These are phyloP conservation scores for Solanum etuberosum DNA, from an alignment of 257 asterid species.

Conservation along the genomic window DNA sequence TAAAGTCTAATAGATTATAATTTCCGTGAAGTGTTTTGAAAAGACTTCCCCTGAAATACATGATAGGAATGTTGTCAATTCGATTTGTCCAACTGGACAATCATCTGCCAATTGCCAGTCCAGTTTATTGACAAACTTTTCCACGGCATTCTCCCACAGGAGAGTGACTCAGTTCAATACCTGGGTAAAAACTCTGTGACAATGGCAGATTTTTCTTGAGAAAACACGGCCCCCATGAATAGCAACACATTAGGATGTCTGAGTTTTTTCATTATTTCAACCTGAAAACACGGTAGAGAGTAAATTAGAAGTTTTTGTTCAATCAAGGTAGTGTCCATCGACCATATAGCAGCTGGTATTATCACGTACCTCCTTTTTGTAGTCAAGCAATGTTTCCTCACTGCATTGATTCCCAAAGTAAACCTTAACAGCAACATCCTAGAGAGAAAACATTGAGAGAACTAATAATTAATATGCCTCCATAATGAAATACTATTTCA, in stretches of 20 bases:
- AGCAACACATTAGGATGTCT: constrained; percentile 75
- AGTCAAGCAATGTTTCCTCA: constrained; percentile 35
- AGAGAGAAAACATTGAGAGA: background rate
- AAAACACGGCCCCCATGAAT: constrained; percentile 66
- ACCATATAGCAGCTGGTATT: background rate
- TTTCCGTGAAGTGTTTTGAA: constrained; percentile 50
- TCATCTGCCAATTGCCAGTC: background rate
- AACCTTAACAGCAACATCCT: constrained; percentile 85
- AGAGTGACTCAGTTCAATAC: constrained; percentile 12
- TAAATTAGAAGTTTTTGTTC: background rate
- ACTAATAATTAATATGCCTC: background rate
- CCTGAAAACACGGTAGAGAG: constrained; percentile 17
- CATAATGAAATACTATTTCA: background rate
- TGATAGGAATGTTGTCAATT: background rate
- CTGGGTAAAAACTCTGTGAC: constrained; percentile 61
- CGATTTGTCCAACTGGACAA: background rate
- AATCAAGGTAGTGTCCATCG: background rate
- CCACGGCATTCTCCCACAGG: background rate
- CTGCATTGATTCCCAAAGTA: constrained; percentile 38
- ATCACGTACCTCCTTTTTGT: constrained; percentile 48
- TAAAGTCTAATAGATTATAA: constrained; percentile 47
- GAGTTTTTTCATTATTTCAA: constrained; percentile 58
- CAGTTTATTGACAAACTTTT: background rate
- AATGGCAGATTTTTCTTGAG: constrained; percentile 56
- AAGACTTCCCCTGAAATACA: constrained; percentile 66